Conservation (phyloP, 495 filamentous ascomycete species). For the Tuber microsphaerosporum region DNA sequence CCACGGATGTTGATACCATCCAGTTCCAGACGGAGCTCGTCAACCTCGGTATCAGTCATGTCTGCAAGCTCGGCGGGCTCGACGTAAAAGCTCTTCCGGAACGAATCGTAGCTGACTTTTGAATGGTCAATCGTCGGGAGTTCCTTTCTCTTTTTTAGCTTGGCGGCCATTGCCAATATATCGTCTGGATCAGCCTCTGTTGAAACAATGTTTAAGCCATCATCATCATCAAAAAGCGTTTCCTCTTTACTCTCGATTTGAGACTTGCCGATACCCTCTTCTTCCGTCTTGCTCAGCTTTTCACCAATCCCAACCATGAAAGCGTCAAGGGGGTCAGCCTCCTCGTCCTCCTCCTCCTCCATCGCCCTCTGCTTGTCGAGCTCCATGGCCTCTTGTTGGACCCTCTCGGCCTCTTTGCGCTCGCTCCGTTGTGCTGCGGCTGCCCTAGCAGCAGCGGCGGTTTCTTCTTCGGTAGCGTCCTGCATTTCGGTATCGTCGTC, state of each 20-base stretch:
- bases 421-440: conserved; percentile 71
- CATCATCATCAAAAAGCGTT: conserved; percentile 77
- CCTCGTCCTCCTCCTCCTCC: conserved; percentile 61
- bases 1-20: conserved; percentile 92
- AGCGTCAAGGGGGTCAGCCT: conserved; percentile 80
- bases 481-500: conserved; percentile 70
- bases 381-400: conserved; percentile 34
- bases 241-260: conserved; percentile 59
- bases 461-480: conserved; percentile 77
- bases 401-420: conserved; percentile 48
- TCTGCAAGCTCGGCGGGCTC: conserved; percentile 76
- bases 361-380: conserved; percentile 26
- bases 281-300: conserved; percentile 43
- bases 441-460: conserved; percentile 71
- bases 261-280: conserved; percentile 25
- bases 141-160: conserved; percentile 91
- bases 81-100: conserved; percentile 88
- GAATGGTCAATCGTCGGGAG: conserved; percentile 76
- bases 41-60: conserved; percentile 79
- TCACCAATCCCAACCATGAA: conserved; percentile 83
- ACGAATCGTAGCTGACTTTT: conserved; percentile 75
- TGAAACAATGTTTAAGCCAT: conserved; percentile 68
- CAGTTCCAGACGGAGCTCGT: conserved; percentile 72
- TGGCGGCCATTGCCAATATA: conserved; percentile 77
- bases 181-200: conserved; percentile 70